Evolutionary conservation across 768 basidiomycete species (phyloP), one percentile per base, ranked within the genome.

Genomic region (Boletus sp.): DNA sequence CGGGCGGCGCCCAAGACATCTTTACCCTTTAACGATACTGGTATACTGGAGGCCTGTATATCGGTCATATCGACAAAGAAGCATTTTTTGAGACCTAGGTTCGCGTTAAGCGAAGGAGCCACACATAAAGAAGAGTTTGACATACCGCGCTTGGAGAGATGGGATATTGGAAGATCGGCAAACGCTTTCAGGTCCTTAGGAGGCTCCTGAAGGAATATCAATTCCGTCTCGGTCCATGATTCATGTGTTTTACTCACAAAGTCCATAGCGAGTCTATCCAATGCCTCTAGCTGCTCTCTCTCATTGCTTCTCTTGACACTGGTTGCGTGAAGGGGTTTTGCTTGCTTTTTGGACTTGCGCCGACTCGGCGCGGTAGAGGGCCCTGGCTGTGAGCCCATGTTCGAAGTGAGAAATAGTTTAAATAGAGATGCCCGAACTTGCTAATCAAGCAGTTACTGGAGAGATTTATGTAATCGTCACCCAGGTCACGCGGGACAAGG

Each of bases 41-140:
- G 85, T 29, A 89, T 74, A 36, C 85, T 80, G 15, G 80, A 75
- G 6, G 78, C 71, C 65, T 89, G 87, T 46, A 89, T 87, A 55
- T 93, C 89, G 0, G 95, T 97, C 83, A 94, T 93, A 20, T 89
- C 79, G 42, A 87, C 79, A 65, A 94, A 97, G 67, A 85, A 93
- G 0, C 87, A 84, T 58, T 91, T 90, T 75, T 91, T 92, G 36
- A 98, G 77, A 15, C 94, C 94, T 92, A 54, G 1, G 12, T 20
- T 17, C 49, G 52, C 18, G 61, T 49, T 29, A 39, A 55, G 49
- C 4, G 5, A 36, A 11, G 47, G 67, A 52, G n/a, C 24, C 24
- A 42, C 17, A 24, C 5, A 4, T 15, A 20, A 52, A 35, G 32
- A 39, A 24, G 7, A 29, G 40, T 14, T 11, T 50, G 8, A 32